Conservation (phyloP, 2,329 filamentous ascomycete genomes). For the Reticulascus tulasneorum region DNA sequence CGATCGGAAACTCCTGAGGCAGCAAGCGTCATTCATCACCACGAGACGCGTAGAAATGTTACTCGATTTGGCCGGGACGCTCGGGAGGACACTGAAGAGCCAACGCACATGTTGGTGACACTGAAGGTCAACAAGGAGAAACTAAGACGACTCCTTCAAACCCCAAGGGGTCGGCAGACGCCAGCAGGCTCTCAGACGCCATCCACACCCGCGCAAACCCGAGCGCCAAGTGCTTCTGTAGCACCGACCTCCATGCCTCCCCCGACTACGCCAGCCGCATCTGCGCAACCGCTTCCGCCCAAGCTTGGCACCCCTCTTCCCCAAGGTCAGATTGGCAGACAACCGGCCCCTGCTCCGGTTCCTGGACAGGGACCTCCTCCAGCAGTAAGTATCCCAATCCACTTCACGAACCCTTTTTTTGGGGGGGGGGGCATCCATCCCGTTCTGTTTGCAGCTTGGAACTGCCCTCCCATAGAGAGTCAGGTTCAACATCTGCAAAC, state of each 20-base stretch:
- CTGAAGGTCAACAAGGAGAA: conserved; percentile 71
- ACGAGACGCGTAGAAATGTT: conserved; percentile 65
- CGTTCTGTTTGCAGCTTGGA: too few relatives aligned
- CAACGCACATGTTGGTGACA: conserved; percentile 66
- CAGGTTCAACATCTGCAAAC: too few relatives aligned
- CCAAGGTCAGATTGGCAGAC: conserved; percentile 58
- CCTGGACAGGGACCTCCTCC: conserved; percentile 51
- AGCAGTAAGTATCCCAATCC: conserved; percentile 50
- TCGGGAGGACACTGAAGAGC: conserved; percentile 78
- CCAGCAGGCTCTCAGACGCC: conserved; percentile 27
- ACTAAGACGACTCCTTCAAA: conserved; percentile 61
- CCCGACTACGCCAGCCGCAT: conserved; percentile 31
- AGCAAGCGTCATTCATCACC: conserved; percentile 51
- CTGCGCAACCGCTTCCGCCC: conserved; percentile 11
- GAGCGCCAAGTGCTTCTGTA: conserved; percentile 22
- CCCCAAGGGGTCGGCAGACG: conserved; percentile 27
- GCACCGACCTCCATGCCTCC: conserved; percentile 28
- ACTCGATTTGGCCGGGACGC: conserved; percentile 58
- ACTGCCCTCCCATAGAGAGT: too few relatives aligned
- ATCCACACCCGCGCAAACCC: conserved; percentile 22
- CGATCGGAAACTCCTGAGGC: conserved; percentile 89
- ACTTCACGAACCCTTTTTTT: too few relatives aligned
- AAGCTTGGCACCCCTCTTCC: conserved; percentile 28
- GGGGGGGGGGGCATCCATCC: too few relatives aligned
- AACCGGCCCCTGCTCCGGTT: conserved; percentile 62